phyloP scores from a whole-genome alignment of 176 grass and related monocot genomes.

The Leersia perrieri region DNA sequence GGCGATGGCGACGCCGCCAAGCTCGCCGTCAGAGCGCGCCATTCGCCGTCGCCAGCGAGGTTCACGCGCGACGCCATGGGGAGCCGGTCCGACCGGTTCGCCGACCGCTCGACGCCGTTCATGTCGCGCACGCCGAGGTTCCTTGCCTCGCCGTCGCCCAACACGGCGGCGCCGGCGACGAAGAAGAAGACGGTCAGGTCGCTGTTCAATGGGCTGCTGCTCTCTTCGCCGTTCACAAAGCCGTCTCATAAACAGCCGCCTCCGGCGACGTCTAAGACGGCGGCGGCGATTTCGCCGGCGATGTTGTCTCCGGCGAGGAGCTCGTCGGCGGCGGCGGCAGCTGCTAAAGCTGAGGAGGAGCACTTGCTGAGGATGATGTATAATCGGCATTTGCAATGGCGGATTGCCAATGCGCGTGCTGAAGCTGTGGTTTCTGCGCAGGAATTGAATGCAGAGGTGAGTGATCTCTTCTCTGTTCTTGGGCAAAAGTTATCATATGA shows the following conservation, averaged over 20 bases:
- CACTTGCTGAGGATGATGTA: slow-evolving; percentile 53
- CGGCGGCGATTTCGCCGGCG: neutral
- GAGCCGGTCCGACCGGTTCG: slow-evolving; percentile 16
- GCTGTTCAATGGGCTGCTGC: slow-evolving; percentile 17
- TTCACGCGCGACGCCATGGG: slow-evolving; percentile 24
- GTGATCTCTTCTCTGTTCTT: neutral
- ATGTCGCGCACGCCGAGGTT: neutral
- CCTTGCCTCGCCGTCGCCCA: slow-evolving; percentile 13
- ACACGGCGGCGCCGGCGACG: neutral
- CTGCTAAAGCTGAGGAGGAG: slow-evolving; percentile 48
- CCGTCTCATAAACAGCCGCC: neutral
- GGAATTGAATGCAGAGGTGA: slow-evolving; percentile 48
- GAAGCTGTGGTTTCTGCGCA: slow-evolving; percentile 24
- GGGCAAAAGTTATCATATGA: neutral
- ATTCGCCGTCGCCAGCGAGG: slow-evolving; percentile 11
- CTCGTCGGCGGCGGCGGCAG: neutral
- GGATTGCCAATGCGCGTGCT: slow-evolving; percentile 38
- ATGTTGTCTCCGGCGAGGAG: slow-evolving; percentile 37
- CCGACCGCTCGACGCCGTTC: neutral
- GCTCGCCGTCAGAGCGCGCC: neutral
- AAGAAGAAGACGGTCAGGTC: neutral
- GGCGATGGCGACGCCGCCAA: neutral
- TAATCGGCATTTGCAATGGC: slow-evolving; percentile 57
- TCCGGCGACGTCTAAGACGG: neutral
- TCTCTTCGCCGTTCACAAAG: slow-evolving; percentile 16